Percentiles rank a stretch among this genome's conserved stretches.
These are phyloP conservation scores for Annulohypoxylon bovei DNA, from an alignment of 495 filamentous ascomycete genomes.

Conservation along the genomic window DNA sequence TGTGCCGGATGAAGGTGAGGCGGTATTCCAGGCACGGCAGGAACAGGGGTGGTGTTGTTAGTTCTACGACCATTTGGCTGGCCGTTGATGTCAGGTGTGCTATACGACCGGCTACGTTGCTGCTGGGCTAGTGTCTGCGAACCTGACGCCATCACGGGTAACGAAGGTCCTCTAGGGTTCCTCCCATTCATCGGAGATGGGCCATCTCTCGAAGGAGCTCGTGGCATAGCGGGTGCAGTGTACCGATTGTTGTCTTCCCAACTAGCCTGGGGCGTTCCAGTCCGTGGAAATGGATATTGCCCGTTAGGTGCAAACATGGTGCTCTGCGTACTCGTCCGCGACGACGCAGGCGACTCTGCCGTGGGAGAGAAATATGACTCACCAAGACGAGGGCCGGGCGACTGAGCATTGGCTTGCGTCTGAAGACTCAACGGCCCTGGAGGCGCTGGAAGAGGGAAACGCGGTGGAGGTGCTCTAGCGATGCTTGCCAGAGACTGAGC, in stretches of 20 bases:
- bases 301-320: slow-evolving; percentile 69
- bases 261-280: slow-evolving; percentile 69
- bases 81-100: slow-evolving; percentile 69
- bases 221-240: slow-evolving; percentile 85
- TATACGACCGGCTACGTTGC: slow-evolving; percentile 68
- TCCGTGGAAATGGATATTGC: slow-evolving; percentile 80
- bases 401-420: slow-evolving; percentile 67
- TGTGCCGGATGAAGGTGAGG: slow-evolving; percentile 65
- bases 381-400: slow-evolving; percentile 59
- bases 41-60: slow-evolving; percentile 52
- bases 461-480: slow-evolving; percentile 67
- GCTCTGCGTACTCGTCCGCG: slow-evolving; percentile 73
- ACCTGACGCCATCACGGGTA: slow-evolving; percentile 76
- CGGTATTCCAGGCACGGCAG: slow-evolving; percentile 67
- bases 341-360: slow-evolving; percentile 82
- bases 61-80: slow-evolving; percentile 52
- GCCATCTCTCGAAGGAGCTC: slow-evolving; percentile 81
- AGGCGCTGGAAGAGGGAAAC: slow-evolving; percentile 71
- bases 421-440: slow-evolving; percentile 73
- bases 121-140: slow-evolving; percentile 64
- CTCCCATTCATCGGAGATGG: slow-evolving; percentile 70
- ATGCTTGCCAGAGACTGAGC: slow-evolving; percentile 58
- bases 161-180: slow-evolving; percentile 77
- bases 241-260: slow-evolving; percentile 74
- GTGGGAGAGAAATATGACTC: slow-evolving; percentile 94